Evolutionary conservation across 345 rosid species (phyloP).

Genomic region (Raphanus sativus): DNA sequence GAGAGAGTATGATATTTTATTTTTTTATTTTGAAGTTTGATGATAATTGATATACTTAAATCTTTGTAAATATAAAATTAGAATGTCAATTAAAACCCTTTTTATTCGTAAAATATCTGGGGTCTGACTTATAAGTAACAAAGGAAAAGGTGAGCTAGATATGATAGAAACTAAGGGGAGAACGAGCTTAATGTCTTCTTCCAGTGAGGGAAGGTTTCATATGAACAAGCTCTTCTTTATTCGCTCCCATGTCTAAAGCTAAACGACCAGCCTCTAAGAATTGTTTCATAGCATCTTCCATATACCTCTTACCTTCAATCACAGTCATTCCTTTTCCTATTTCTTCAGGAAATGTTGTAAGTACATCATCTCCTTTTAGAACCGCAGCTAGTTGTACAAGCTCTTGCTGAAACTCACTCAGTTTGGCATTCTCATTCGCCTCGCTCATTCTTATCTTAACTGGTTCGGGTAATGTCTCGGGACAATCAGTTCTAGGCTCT

Average conservation of each 20-base stretch:
- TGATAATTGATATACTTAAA: too few species aligned
- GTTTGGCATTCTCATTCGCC: slow-evolving; percentile 62
- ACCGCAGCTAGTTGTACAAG: slow-evolving; percentile 79
- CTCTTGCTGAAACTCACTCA: slow-evolving; percentile 84
- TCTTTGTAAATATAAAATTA: background rate
- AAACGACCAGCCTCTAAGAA: slow-evolving; percentile 63
- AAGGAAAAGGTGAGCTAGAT: background rate
- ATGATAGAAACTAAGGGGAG: background rate
- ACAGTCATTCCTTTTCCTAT: slow-evolving; percentile 70
- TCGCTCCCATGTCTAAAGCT: slow-evolving; percentile 79
- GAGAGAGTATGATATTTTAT: too few species aligned
- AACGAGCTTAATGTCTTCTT: slow-evolving; percentile 18
- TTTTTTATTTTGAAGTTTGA: too few species aligned
- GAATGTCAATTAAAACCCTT: background rate
- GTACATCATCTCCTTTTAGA: slow-evolving; percentile 60
- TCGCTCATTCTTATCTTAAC: slow-evolving; percentile 55
- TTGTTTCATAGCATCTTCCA: slow-evolving; percentile 79
- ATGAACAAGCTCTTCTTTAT: slow-evolving; percentile 66
- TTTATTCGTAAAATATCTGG: background rate
- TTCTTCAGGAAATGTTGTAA: slow-evolving; percentile 50
- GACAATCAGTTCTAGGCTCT: slow-evolving; percentile 81
- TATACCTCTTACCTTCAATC: slow-evolving; percentile 68
- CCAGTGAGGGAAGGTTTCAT: slow-evolving; percentile 82
- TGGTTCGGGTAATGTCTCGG: slow-evolving; percentile 64
- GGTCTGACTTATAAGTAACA: background rate